Conservation (phyloP, 2,329 filamentous ascomycete genomes). For the Metarhizium brunneum region DNA sequence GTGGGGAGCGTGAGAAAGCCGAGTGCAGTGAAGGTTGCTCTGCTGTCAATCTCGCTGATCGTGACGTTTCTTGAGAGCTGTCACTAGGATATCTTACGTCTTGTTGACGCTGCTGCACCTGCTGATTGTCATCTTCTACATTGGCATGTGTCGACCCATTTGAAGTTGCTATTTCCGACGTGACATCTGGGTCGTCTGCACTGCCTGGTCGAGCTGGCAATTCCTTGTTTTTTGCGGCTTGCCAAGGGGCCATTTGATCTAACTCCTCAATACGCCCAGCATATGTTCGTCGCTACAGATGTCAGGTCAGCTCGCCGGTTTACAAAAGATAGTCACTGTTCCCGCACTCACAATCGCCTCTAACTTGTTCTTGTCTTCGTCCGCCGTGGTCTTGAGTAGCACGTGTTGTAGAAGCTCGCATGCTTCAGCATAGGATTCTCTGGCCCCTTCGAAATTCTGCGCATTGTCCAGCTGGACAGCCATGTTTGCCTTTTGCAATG, state of each 20-base stretch:
- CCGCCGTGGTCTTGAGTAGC: conserved; percentile 70
- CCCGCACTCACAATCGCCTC: conserved; percentile 73
- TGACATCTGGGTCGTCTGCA: conserved; percentile 13
- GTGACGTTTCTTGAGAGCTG: conserved; percentile 14
- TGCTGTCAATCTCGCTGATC: conserved; percentile 4
- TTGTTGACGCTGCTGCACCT: conserved; percentile 13
- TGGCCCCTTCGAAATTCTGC: conserved; percentile 84
- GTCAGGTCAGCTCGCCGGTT: not conserved
- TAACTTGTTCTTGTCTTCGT: conserved; percentile 82
- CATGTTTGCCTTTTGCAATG: conserved; percentile 89
- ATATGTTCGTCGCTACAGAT: conserved; percentile 69
- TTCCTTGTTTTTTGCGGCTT: conserved; percentile 55
- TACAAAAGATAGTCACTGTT: not conserved
- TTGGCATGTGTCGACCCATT: conserved; percentile 25
- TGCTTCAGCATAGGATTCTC: conserved; percentile 84
- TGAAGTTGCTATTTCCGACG: conserved; percentile 1
- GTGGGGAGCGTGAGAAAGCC: conserved; percentile 45
- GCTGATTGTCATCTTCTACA: conserved; percentile 11
- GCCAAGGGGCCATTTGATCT: conserved; percentile 55
- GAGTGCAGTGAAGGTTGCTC: conserved; percentile 34
- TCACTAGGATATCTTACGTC: conserved; percentile 13
- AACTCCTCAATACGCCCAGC: conserved; percentile 83
- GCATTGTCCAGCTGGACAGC: conserved; percentile 94
- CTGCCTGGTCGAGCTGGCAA: conserved; percentile 64
- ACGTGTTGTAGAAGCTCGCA: conserved; percentile 83